phyloP scores from a whole-genome alignment of 2,329 filamentous ascomycete species.

The Cryphonectria naterciae region DNA sequence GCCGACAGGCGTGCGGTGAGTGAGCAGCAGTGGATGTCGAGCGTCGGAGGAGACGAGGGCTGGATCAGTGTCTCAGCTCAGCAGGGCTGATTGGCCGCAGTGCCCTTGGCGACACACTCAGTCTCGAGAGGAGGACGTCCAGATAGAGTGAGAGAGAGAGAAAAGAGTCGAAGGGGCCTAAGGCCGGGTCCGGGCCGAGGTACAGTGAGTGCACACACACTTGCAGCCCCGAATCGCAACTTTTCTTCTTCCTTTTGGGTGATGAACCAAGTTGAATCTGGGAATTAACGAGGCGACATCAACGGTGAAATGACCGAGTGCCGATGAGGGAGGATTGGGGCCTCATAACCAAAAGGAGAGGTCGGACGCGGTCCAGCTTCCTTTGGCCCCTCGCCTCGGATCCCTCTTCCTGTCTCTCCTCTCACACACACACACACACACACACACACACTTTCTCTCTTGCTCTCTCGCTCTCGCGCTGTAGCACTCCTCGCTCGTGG shows the following conservation, averaged over 20 bases:
- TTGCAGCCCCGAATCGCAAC: background rate
- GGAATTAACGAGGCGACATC: conserved; percentile 13
- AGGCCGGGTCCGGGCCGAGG: conserved; percentile 6
- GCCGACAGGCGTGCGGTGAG: conserved; percentile 7
- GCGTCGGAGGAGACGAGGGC: conserved; percentile 1
- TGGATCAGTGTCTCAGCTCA: conserved; percentile 23
- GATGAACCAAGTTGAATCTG: conserved; percentile 1
- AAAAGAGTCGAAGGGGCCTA: background rate
- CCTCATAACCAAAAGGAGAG: conserved; percentile 22
- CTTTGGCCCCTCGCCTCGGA: conserved; percentile 1
- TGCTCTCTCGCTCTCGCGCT: background rate
- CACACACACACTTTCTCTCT: background rate
- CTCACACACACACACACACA: background rate
- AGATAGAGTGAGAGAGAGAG: background rate
- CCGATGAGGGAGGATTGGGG: conserved; percentile 16
- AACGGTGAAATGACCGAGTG: conserved; percentile 24
- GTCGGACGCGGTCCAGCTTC: conserved; percentile 6
- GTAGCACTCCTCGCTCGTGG: background rate
- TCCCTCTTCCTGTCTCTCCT: conserved; percentile 9
- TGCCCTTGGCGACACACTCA: background rate
- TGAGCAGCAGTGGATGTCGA: conserved; percentile 12
- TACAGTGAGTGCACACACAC: background rate
- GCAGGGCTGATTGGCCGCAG: conserved; percentile 17
- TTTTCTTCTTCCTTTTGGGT: background rate
- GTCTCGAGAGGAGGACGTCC: background rate